Percentiles rank a stretch among this genome's conserved stretches.
phyloP scores from a whole-genome alignment of 2,329 filamentous ascomycete species.

The Stemphylium vesicarium region DNA sequence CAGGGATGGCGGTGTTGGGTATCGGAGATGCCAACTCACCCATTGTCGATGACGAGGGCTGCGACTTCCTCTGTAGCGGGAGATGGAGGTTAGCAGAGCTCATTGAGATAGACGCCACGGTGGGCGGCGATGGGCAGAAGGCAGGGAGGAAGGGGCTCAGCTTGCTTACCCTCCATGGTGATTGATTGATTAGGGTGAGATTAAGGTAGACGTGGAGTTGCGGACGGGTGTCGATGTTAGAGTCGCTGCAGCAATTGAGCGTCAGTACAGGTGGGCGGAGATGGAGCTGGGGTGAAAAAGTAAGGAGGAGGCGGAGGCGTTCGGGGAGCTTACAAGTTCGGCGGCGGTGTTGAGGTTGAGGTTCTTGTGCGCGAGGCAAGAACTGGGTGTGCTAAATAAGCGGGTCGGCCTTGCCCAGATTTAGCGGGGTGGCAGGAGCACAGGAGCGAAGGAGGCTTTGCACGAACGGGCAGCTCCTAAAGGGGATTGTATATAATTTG shows the following conservation, averaged over 20 bases:
- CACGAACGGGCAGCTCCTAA: conserved; percentile 27
- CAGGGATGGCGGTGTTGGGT: conserved; percentile 46
- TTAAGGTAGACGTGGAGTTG: conserved; percentile 43
- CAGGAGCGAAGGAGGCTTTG: conserved; percentile 30
- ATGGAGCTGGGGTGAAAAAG: conserved; percentile 29
- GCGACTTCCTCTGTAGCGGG: conserved; percentile 91
- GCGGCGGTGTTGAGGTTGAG: conserved; percentile 43
- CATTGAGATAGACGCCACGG: conserved; percentile 37
- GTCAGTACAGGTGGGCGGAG: conserved; percentile 36
- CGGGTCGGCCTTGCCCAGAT: conserved; percentile 50
- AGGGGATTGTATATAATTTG: conserved; percentile 14
- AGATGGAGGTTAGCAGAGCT: conserved; percentile 44
- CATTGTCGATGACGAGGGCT: conserved; percentile 99
- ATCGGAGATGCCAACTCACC: conserved; percentile 71
- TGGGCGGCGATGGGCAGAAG: conserved; percentile 23
- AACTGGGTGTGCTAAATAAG: conserved; percentile 52
- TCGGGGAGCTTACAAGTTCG: conserved; percentile 44
- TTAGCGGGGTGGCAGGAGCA: conserved; percentile 46
- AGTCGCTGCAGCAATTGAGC: conserved; percentile 38
- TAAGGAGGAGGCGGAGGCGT: conserved; percentile 32
- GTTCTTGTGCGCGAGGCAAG: conserved; percentile 50
- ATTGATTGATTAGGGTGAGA: conserved; percentile 55
- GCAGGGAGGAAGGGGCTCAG: conserved; percentile 38
- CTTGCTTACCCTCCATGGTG: conserved; percentile 72
- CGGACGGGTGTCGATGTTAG: conserved; percentile 38